Evolutionary conservation across 1,284 basidiomycete genomes (phyloP), one percentile per base, ranked within the genome.

Genomic region (Exobasidium rhododendri): DNA sequence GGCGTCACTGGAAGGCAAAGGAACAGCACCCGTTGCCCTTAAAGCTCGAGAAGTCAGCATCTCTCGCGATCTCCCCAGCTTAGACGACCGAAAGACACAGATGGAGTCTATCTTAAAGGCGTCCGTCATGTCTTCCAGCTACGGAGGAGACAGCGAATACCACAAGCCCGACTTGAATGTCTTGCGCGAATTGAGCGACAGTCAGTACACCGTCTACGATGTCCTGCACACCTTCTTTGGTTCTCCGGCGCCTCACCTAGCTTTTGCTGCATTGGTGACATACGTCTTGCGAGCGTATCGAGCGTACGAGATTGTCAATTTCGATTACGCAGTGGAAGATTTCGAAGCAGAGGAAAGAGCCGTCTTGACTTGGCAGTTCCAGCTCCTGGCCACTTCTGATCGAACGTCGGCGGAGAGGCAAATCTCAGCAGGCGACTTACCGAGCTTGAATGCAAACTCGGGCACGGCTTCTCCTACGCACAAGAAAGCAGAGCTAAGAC

Each of bases 1-100:
- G 53, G 90, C 94, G 55, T 85, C 85, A 43, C 86, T 98, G 17
- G 64, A 67, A 58, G 71, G 93, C 96, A 56, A 72, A 64, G 55
- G 65, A 26, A 71, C 73, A 13, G 77, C 77, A 11, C 75, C 77
- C 11, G 75, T 79, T 20, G 87, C 94, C 2, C 83, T 99, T 74
- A 98, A 97, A 83, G 94, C 96, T 53, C 90, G 96, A 57, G 96
- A 99, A 83, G 96, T 97, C 10, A 85, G 97, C 65, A 97, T 99
- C 74, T 85, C 91, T 32, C 92, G 92, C 57, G 91, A 94, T 80
- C 89, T 98, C 86, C 96, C 96, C 14, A 96, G 92, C 40, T 94
- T 93, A 78, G 92, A 94, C 76, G 96, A 98, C 80, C 90, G 96
- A 66, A 84, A 88, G 58, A 83, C 86, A 28, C 96, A 99, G 82